A percentile compares a stretch with the other conserved stretches of the same genome.
phyloP scores from a whole-genome alignment of 768 basidiomycete species.

The Russula lepida region DNA sequence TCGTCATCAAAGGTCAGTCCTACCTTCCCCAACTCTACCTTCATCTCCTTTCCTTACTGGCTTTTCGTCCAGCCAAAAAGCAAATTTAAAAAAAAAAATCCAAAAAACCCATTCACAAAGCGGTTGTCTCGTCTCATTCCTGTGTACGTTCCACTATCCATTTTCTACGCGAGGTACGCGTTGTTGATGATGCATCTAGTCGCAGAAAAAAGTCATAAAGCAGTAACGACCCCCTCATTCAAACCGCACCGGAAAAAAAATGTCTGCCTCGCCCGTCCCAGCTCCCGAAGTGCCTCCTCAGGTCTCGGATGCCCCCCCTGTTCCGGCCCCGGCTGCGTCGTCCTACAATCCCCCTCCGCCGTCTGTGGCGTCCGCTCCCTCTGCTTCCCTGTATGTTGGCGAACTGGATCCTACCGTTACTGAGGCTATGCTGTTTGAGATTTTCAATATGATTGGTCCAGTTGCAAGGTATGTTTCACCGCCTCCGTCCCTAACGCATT shows the following conservation, averaged over 20 bases:
- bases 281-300: slow-evolving; percentile 26
- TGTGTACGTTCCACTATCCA: slow-evolving; percentile 41
- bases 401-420: slow-evolving; percentile 97
- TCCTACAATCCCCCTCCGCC: slow-evolving; percentile 48
- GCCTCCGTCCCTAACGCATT: slow-evolving; percentile 1
- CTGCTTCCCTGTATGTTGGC: slow-evolving; percentile 95
- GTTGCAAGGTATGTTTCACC: slow-evolving; percentile 72
- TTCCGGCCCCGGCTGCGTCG: slow-evolving; percentile 45
- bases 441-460: slow-evolving; percentile 99
- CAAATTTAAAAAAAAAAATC: slow-evolving; percentile 61
- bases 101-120: slow-evolving; percentile 61
- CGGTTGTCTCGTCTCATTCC: slow-evolving; percentile 69
- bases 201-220: slow-evolving; percentile 76
- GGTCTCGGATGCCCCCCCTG: slow-evolving; percentile 38
- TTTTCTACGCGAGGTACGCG: slow-evolving; percentile 15
- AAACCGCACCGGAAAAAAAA: slow-evolving; percentile 31
- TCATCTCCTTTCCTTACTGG: slow-evolving; percentile 16
- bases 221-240: slow-evolving; percentile 76
- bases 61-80: slow-evolving; percentile 31
- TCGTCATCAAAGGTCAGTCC: slow-evolving; percentile 49
- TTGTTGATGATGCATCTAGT: slow-evolving; percentile 15
- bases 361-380: slow-evolving; percentile 57
- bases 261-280: slow-evolving; percentile 32
- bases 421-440: slow-evolving; percentile 99
- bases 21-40: slow-evolving; percentile 19